Base-by-base conservation (phyloP, 495 filamentous ascomycete genomes). In the Xylaria telfairii region DNA sequence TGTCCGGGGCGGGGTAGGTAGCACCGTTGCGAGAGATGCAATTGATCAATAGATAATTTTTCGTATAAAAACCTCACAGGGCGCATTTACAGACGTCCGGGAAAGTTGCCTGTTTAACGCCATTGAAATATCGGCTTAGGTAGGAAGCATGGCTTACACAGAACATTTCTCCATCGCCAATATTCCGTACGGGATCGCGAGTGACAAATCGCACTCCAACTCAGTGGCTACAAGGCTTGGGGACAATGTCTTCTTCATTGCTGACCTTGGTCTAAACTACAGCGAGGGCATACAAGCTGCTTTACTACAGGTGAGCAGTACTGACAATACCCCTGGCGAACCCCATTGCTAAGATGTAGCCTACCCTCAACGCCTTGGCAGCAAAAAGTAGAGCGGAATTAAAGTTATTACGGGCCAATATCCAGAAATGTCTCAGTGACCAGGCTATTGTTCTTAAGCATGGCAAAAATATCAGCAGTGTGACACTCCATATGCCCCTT, bases 151-250 rank as follows among this genome's bases (percentile, higher is more conserved):
- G 71, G 17, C 21, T 24, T 70, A 66, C 37, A 24, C 32, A 28
- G 67, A 73, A 67, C 71, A 73, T 65, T 95, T 95, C 81, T 93
- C 92, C 4, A 80, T 95, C 39, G 37, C 67, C 70, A 94, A 95
- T 77, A 89, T 95, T 63, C 92, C 92, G 21, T 94, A 94, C 75
- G 92, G 92, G 56, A 90, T 94, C 72, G 86, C 85, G 42, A 88
- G 88, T 2, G 72, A 84, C 9, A 72, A 79, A 19, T 76, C 81
- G 46, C 77, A 81, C 0, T 80, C 79, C 28, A 87, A 82, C 7
- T 87, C 87, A 2, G 82, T 87, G 3, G 92, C 89, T 10, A 82
- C 92, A 61, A 90, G 91, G 4, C 89, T 93, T 69, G 90, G 91
- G 32, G 87, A 90, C 64, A 79, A 92, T 79, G 90, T 89, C 0